These are phyloP conservation scores for Pelargonium citronellum DNA, from an alignment of 441 rosid species.

Conservation along the genomic window DNA sequence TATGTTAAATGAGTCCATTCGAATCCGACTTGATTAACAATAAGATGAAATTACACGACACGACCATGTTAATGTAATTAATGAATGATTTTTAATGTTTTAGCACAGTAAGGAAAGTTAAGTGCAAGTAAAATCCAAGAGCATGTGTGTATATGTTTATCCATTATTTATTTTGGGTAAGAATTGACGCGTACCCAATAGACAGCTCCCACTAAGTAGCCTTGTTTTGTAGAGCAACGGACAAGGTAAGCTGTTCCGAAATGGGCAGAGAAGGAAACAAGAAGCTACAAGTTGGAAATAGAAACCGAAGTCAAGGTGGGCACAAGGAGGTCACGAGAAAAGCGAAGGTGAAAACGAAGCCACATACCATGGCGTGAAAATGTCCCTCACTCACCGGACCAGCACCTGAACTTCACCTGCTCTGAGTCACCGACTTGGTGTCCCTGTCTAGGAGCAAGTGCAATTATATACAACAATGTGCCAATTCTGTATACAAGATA, in stretches of 20 bases:
- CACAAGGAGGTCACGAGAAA: not conserved
- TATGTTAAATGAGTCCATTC: too few relatives aligned
- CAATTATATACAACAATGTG: not conserved
- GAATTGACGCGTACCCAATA: too few relatives aligned
- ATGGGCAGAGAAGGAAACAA: conserved; percentile 5
- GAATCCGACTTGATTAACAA: too few relatives aligned
- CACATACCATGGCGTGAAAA: conserved; percentile 4
- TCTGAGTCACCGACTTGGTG: not conserved
- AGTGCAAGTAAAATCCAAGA: too few relatives aligned
- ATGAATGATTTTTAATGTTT: too few relatives aligned
- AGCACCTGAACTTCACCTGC: conserved; percentile 10
- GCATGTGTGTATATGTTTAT: too few relatives aligned
- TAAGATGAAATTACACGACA: too few relatives aligned
- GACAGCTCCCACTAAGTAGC: too few relatives aligned
- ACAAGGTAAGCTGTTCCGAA: not conserved
- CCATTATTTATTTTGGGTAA: too few relatives aligned
- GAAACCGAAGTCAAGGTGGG: not conserved
- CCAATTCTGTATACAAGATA: not conserved
- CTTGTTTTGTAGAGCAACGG: too few relatives aligned
- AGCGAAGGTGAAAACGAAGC: not conserved
- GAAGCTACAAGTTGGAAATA: not conserved
- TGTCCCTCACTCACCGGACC: conserved; percentile 5
- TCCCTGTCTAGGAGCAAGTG: conserved; percentile 5
- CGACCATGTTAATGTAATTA: too few relatives aligned
- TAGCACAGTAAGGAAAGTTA: too few relatives aligned